phyloP scores from a whole-genome alignment of 768 basidiomycete species.

The Suillus sp. region DNA sequence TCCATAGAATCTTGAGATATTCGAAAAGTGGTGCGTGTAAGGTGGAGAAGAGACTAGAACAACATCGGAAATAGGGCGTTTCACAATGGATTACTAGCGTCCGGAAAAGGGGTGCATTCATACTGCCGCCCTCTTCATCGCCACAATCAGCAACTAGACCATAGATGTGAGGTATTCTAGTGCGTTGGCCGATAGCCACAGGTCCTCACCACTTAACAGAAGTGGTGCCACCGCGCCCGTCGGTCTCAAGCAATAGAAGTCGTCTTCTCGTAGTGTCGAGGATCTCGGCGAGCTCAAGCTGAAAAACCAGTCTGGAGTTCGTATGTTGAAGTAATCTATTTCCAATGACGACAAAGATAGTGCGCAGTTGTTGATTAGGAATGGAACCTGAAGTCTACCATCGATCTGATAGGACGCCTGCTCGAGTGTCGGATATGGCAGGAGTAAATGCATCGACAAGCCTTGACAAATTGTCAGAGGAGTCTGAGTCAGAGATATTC shows the following conservation, averaged over 20 bases:
- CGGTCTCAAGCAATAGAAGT: not conserved
- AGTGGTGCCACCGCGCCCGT: too few species aligned
- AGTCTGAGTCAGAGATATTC: constrained; percentile 21
- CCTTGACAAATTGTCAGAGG: constrained; percentile 11
- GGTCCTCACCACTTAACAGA: too few species aligned
- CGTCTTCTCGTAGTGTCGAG: constrained; percentile 17
- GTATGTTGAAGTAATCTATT: not conserved
- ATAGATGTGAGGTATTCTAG: too few species aligned
- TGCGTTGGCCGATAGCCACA: too few species aligned
- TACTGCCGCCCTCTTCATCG: not conserved
- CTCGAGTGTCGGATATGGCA: constrained; percentile 6
- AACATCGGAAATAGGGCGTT: constrained; percentile 20
- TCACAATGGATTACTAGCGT: constrained; percentile 23
- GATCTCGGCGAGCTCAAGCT: constrained; percentile 16
- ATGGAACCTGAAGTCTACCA: constrained; percentile 11
- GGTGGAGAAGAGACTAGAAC: constrained; percentile 16
- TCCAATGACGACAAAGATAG: constrained; percentile 19
- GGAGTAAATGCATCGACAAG: constrained; percentile 11
- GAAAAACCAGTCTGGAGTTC: constrained; percentile 15
- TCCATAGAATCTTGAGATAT: constrained; percentile 24
- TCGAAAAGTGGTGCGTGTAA: constrained; percentile 16
- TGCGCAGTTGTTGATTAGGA: constrained; percentile 15
- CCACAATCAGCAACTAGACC: too few species aligned
- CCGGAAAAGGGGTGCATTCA: constrained; percentile 9
- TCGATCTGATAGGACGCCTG: constrained; percentile 13